These are phyloP conservation scores for Cyphellophora attinorum DNA, from an alignment of 2,329 filamentous ascomycete species.

Conservation along the genomic window DNA sequence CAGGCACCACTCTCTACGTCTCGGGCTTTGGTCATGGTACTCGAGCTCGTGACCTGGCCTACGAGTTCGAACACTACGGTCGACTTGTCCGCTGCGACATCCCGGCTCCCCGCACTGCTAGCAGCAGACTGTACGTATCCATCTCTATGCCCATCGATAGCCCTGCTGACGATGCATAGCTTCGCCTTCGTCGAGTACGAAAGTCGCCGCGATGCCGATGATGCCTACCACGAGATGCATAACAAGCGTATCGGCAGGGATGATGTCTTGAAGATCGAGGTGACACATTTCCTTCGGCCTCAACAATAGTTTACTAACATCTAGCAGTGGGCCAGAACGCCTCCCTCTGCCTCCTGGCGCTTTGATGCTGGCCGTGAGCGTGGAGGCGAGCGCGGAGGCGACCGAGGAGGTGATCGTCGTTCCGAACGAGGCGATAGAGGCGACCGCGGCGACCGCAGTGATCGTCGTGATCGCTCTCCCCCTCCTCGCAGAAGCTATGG, in stretches of 20 bases:
- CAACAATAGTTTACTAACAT: constrained; percentile 2
- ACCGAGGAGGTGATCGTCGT: constrained; percentile 35
- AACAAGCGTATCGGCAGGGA: constrained; percentile 97
- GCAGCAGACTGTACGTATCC: constrained; percentile 79
- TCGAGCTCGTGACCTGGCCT: constrained; percentile 96
- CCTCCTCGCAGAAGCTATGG: constrained; percentile 65
- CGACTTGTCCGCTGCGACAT: constrained; percentile 98
- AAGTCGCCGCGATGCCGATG: constrained; percentile 93
- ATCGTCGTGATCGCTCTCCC: constrained; percentile 59
- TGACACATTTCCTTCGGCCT: constrained; percentile 38
- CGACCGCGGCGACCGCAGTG: constrained; percentile 42
- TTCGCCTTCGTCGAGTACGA: constrained; percentile 99
- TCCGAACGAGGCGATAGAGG: constrained; percentile 12
- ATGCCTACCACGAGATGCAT: constrained; percentile 99
- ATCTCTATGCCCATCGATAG: constrained; percentile 20
- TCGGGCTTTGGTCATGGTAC: constrained; percentile 98
- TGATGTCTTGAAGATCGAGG: constrained; percentile 95
- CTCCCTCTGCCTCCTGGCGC: constrained; percentile 94
- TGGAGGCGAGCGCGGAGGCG: constrained; percentile 16
- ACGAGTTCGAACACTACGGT: constrained; percentile 99
- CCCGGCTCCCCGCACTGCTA: constrained; percentile 85
- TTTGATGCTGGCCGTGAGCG: constrained; percentile 84
- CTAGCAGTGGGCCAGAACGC: constrained; percentile 86
- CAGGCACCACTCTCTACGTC: constrained; percentile 86
- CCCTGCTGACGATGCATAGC: constrained; percentile 37